Evolutionary conservation across 192 early-diverging fungal species (phyloP), one percentile per base, ranked within the genome.

Genomic region (Geosiphon pyriformis): DNA sequence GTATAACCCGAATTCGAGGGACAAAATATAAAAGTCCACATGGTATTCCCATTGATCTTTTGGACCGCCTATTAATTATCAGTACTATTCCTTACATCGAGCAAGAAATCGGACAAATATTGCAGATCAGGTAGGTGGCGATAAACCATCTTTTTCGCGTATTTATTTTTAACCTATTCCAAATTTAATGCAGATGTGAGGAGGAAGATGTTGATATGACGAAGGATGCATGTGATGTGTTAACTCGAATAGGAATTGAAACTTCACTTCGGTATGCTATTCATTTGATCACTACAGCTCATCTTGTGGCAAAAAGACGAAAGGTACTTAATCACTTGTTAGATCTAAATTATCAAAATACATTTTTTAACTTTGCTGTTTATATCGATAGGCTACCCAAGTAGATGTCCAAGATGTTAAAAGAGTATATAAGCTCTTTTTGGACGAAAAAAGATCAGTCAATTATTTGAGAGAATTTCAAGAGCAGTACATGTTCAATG

Each of bases 21-120:
- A 99, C 97, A 17, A 94, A 94, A 72, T 95, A 98, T 76, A 84
- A 88, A 65, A 92, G 93, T 33, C 95, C 97, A 12, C 97, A 99
- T 69, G 97, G 97, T 62, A 89, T 99, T 69, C 97, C 97, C 1
- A 83, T 96, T 22, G 97, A 99, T 82, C 82, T 99, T 22, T 78
- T 96, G 60, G 97, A 99, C 74, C 86, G 97, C 27, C 78, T 96
- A 53, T 85, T 96, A 54, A 99, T 96, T 70, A 96, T 99, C 61
- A 86, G 92, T 65, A 99, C 97, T 26, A 74, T 86, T 46, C 84
- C 94, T 8, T 98, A 98, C 77, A 85, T 79, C 34, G 83, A 87
- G 62, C 82, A 88, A 1, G 95, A 98, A 57, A 87, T 98, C 65
- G 83, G 82, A 61, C 81, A 90, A 66, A 98, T 99, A 69, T 75